Conservation (phyloP, 176 grass and related monocot genomes). For the Oryza glumipatula region DNA sequence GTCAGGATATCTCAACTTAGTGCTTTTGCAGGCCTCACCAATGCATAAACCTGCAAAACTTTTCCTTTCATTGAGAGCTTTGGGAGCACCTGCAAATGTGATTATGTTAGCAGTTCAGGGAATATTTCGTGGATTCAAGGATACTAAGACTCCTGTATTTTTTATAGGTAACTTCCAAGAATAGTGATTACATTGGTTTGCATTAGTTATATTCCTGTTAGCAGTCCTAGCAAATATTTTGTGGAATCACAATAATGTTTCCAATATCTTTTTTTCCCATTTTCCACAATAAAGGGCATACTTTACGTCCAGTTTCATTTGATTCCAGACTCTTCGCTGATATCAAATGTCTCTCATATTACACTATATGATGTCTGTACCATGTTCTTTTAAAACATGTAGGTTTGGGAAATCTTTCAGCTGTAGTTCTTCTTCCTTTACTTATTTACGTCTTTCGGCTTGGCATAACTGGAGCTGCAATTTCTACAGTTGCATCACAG, state of each 20-base stretch:
- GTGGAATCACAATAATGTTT: not conserved
- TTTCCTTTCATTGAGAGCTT: conserved; percentile 83
- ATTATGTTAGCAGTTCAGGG: conserved; percentile 88
- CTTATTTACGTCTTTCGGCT: conserved; percentile 65
- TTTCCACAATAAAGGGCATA: conserved; percentile 1
- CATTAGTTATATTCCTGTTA: conserved; percentile 1
- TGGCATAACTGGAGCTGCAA: conserved; percentile 68
- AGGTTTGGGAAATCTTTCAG: conserved; percentile 69
- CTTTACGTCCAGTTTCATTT: conserved; percentile 24
- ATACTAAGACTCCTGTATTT: conserved; percentile 87
- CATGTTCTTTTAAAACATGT: conserved; percentile 30
- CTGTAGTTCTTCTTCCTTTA: conserved; percentile 60
- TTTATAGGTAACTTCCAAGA: conserved; percentile 69
- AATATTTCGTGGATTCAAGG: conserved; percentile 92
- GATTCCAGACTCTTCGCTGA: not conserved
- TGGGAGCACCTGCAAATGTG: conserved; percentile 90
- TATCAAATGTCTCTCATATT: conserved; percentile 18
- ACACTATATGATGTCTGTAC: conserved; percentile 18
- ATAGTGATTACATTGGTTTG: conserved; percentile 18
- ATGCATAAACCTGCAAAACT: conserved; percentile 68
- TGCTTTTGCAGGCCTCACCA: conserved; percentile 64
- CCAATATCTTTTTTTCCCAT: not conserved
- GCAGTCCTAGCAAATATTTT: not conserved
- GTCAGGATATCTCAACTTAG: conserved; percentile 25
- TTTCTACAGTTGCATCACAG: conserved; percentile 72